phyloP scores from a whole-genome alignment of 495 filamentous ascomycete species.

The Aspergillus asperescens region DNA sequence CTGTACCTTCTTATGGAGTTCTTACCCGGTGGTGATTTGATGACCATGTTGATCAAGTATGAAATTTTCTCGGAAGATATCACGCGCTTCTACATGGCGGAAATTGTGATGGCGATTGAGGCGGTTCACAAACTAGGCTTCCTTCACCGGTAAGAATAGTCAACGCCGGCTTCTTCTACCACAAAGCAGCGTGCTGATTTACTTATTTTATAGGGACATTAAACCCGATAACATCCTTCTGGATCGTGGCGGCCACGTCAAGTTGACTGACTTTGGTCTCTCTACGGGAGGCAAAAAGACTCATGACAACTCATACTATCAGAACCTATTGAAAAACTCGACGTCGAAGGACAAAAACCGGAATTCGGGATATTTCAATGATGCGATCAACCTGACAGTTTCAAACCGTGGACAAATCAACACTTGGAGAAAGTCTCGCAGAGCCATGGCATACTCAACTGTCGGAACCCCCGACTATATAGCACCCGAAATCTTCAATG shows the following conservation, averaged over 20 bases:
- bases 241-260: constrained; percentile 92
- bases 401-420: constrained; percentile 96
- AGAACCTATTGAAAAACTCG: constrained; percentile 84
- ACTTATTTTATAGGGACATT: constrained; percentile 67
- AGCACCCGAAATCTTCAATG: constrained; percentile 95
- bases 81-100: constrained; percentile 98
- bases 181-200: background rate
- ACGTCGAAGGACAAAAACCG: constrained; percentile 65
- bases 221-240: constrained; percentile 98
- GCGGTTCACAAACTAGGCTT: constrained; percentile 97
- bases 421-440: constrained; percentile 93
- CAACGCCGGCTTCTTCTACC: background rate
- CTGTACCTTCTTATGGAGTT: constrained; percentile 99
- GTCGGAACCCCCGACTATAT: constrained; percentile 99
- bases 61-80: constrained; percentile 99
- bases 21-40: constrained; percentile 93
- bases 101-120: constrained; percentile 95
- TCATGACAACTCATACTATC: constrained; percentile 97
- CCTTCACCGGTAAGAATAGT: constrained; percentile 78
- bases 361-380: constrained; percentile 81
- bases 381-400: constrained; percentile 97
- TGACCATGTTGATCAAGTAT: constrained; percentile 99
- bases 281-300: constrained; percentile 97
- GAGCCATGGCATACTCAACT: constrained; percentile 95
- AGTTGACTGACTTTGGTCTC: constrained; percentile 96